A percentile compares a stretch with the other conserved stretches of the same genome.
phyloP scores from a whole-genome alignment of 2,329 filamentous ascomycete genomes.

The Grosmannia clavigera region DNA sequence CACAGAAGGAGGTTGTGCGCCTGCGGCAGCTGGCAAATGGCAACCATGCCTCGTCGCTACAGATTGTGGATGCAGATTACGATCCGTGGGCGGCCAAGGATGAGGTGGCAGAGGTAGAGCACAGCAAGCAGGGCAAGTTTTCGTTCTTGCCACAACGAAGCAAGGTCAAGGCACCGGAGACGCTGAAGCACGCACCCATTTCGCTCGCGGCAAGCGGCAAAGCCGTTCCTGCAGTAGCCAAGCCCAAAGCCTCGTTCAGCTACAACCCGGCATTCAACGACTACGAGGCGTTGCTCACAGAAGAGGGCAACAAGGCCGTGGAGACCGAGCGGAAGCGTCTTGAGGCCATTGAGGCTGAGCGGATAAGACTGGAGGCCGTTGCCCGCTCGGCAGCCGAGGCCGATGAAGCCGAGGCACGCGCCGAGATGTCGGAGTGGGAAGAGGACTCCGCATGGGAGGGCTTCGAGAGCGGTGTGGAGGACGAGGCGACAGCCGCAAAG shows the following conservation, averaged over 20 bases:
- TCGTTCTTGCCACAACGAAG: constrained; percentile 56
- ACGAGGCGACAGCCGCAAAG: constrained; percentile 54
- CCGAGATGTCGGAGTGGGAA: constrained; percentile 58
- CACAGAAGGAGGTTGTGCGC: constrained; percentile 69
- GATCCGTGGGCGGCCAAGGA: constrained; percentile 59
- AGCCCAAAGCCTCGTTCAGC: constrained; percentile 70
- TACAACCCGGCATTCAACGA: constrained; percentile 88
- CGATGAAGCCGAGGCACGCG: constrained; percentile 57
- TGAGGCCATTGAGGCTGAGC: constrained; percentile 52
- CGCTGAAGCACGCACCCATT: constrained; percentile 64
- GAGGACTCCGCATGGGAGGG: constrained; percentile 90
- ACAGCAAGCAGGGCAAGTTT: constrained; percentile 36
- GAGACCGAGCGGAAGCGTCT: constrained; percentile 67
- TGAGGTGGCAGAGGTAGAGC: constrained; percentile 19
- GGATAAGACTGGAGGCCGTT: constrained; percentile 53
- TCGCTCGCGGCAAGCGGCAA: constrained; percentile 78
- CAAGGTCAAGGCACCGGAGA: constrained; percentile 58
- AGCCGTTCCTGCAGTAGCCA: constrained; percentile 61
- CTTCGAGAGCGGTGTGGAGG: constrained; percentile 69
- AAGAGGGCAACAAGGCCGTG: constrained; percentile 68
- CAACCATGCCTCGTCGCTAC: constrained; percentile 41
- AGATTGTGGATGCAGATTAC: constrained; percentile 51
- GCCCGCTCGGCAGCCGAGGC: constrained; percentile 59
- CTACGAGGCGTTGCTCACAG: constrained; percentile 64
- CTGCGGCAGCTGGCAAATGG: constrained; percentile 71